phyloP scores from a whole-genome alignment of 2,329 filamentous ascomycete genomes.

The Calonectria ilicicola region DNA sequence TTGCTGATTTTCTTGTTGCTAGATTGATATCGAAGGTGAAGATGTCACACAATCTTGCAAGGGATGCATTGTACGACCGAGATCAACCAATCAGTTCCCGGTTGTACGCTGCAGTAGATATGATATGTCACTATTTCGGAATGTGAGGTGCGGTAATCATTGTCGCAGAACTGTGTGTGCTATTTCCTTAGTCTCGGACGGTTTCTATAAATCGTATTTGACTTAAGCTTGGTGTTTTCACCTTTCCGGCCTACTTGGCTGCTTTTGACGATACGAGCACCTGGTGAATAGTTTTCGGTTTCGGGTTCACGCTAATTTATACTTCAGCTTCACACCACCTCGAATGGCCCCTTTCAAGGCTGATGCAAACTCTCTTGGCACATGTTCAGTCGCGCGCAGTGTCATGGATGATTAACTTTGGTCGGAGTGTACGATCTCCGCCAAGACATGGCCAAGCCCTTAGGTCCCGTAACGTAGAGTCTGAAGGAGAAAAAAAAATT shows the following conservation, averaged over 20 bases:
- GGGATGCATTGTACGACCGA: not conserved
- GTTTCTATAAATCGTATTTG: not conserved
- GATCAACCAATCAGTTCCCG: not conserved
- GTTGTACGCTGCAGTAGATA: not conserved
- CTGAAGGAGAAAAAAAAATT: not conserved
- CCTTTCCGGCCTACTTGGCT: not conserved
- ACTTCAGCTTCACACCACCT: not conserved
- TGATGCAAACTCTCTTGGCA: constrained; percentile 6
- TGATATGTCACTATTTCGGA: not conserved
- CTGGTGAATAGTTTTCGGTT: not conserved
- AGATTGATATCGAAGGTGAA: too few species aligned
- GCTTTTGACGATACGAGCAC: not conserved
- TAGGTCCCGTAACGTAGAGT: not conserved
- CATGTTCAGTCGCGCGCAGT: not conserved
- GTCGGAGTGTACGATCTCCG: not conserved
- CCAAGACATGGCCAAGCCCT: constrained; percentile 3
- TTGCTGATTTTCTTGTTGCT: too few species aligned
- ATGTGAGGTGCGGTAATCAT: not conserved
- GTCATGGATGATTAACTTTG: not conserved
- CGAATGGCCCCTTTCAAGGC: not conserved
- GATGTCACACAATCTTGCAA: too few species aligned
- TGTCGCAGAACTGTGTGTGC: not conserved
- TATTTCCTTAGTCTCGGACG: not conserved
- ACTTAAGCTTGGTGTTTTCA: not conserved
- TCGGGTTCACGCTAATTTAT: not conserved